Evolutionary conservation across 164 flowering plant species (phyloP), one percentile per base, ranked within the genome.

Genomic region (Umbilicus rupestris): DNA sequence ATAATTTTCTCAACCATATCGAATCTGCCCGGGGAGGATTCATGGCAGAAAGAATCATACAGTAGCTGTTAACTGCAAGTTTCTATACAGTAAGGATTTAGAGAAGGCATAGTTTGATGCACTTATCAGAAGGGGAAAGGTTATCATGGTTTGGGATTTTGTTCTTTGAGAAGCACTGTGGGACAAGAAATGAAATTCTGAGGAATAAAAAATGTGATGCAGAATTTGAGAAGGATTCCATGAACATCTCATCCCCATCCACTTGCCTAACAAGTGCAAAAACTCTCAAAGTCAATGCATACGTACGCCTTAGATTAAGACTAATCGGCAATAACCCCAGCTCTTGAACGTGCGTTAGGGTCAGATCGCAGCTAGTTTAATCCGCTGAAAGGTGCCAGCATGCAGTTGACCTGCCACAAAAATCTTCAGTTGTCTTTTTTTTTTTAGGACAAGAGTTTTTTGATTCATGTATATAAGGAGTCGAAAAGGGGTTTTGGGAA

Each of bases 231-330:
- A 12, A 64, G 52, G 66, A 64, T 64, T 64, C 52, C 52, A 64
- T 64, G 66, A 44, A 64, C 39, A 64, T 64, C 31, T 64, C 66
- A 26, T 22, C 66, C 30, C 65, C 45, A 62, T 19, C 65, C 15
- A 62, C 46, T 52, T 24, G 58, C 14, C 8, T 1, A 52, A 41
- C 44, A 41, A 41, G 16, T 41, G 44, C 6, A 52, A 52, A 22
- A 20, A 10, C 22, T 52, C 58, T 26, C 30, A 22, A 52, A 52
- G 55, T 47, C 55, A 47, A 47, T 47, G 55, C 26, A 47, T 47
- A 47, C n/a, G 55, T 8, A 47, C n/a, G 5, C 26, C n/a, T n/a
- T 16, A 47, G 24, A 47, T n/a, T 47, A 47, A 47, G 55, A 47
- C n/a, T n/a, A 47, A 47, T 47, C 55, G 5, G 60, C 33, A 26